A percentile compares a stretch with the other conserved stretches of the same genome.
phyloP scores from a whole-genome alignment of 768 basidiomycete species.

The Lactarius indigo region DNA sequence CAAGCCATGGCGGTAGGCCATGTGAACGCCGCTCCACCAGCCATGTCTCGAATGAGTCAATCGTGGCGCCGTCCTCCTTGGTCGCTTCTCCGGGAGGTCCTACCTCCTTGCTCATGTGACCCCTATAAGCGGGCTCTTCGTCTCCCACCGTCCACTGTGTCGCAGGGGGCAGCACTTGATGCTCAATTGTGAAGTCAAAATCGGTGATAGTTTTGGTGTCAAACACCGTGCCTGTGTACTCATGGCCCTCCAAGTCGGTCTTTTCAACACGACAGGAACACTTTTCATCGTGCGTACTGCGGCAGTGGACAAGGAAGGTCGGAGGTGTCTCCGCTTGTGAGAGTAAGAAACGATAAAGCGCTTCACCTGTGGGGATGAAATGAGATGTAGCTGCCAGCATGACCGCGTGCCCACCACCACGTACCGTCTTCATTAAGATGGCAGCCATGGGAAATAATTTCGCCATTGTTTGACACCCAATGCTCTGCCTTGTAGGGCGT shows the following conservation, averaged over 20 bases:
- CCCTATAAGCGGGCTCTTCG: constrained; percentile 60
- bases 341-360: constrained; percentile 70
- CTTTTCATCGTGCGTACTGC: constrained; percentile 56
- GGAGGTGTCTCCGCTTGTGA: constrained; percentile 49
- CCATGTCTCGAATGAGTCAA: constrained; percentile 45
- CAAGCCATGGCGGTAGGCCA: constrained; percentile 53
- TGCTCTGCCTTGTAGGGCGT: constrained; percentile 62
- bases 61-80: constrained; percentile 42
- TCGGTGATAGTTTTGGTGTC: constrained; percentile 60
- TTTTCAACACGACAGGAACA: constrained; percentile 45
- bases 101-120: constrained; percentile 56
- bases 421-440: constrained; percentile 65
- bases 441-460: constrained; percentile 65
- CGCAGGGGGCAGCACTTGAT: constrained; percentile 38
- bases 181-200: constrained; percentile 65
- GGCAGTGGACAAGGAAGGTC: constrained; percentile 43
- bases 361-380: constrained; percentile 47
- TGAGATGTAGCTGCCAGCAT: constrained; percentile 12
- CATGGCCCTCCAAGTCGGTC: constrained; percentile 35
- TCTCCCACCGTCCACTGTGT: constrained; percentile 63
- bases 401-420: constrained; percentile 19
- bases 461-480: constrained; percentile 44
- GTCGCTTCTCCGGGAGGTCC: constrained; percentile 38
- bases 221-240: constrained; percentile 40
- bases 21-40: constrained; percentile 38